Base-by-base conservation (phyloP, 2,329 filamentous ascomycete species). In the Dactylonectria estremocensis region DNA sequence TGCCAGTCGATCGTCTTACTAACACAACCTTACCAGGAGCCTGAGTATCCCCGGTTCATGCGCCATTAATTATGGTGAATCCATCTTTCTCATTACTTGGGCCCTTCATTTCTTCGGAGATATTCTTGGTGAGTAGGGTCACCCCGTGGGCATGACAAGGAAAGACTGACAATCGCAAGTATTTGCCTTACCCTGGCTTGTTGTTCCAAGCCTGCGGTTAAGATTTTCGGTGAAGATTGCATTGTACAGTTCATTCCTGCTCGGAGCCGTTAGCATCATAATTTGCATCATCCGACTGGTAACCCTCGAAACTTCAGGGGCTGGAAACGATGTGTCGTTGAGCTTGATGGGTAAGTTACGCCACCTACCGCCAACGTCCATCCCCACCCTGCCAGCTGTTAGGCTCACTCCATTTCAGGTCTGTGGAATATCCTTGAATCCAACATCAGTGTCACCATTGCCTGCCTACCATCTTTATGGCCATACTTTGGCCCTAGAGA, bases 321-420 rank as follows among this genome's bases (percentile, higher is more conserved):
- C 6, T 2, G 31, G 46, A 40, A 24, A 60, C 18, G 13, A 52
- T 31, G 33, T 60, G 7, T 50, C 57, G 9, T 28, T 60, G 1
- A 60, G 57, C 31, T 50, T 60, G 20, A 40, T 52, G 46, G n/a
- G 57, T 40, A 22, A 43, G 57, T 60, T 40, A 14, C 16, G 14
- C 16, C 37, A 40, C 16, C 13, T 40, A 28, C 4, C 24, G 1
- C 4, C 24, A 28, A 7, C 2, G 24, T 28, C 24, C 24, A 28
- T 28, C 24, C 24, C 24, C 4, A 5, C 24, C 24, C 24, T 28
- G 24, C 7, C 24, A 28, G 24, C 24, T 28, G 4, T 28, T 28
- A 28, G 24, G 24, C 7, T 28, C 4, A 28, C 24, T 28, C 37
- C 11, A n/a, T n/a, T 43, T 7, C 5, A 43, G 35, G 35, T 37